phyloP scores from a whole-genome alignment of 208 protist species.

The Wallacemonas collosoma region DNA sequence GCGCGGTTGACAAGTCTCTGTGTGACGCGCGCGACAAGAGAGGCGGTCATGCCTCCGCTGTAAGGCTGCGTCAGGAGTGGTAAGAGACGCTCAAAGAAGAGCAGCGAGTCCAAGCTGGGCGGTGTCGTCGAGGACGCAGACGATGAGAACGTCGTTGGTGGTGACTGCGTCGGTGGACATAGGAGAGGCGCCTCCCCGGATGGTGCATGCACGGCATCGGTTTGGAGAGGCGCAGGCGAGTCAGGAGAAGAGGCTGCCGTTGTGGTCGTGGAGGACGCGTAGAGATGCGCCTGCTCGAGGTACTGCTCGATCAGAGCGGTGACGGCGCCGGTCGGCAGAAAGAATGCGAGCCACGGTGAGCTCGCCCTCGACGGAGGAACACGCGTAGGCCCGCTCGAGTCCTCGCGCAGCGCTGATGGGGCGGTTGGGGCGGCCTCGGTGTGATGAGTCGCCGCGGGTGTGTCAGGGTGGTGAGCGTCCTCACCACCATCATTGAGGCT shows the following conservation, averaged over 20 bases:
- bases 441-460: too few species aligned
- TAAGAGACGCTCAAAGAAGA: slow-evolving; percentile 23
- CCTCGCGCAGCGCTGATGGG: too few species aligned
- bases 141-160: too few species aligned
- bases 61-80: slow-evolving; percentile 38
- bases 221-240: background rate
- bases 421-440: too few species aligned
- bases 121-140: background rate
- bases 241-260: background rate
- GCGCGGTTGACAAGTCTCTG: slow-evolving; percentile 32
- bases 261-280: background rate
- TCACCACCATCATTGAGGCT: too few species aligned
- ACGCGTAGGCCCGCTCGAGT: too few species aligned
- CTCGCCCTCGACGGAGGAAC: background rate
- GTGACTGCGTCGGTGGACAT: too few species aligned
- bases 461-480: too few species aligned
- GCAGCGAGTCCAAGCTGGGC: slow-evolving; percentile 16
- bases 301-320: slow-evolving; percentile 22
- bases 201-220: background rate
- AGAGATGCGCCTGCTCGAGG: slow-evolving; percentile 6
- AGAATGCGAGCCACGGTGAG: slow-evolving; percentile 27
- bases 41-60: slow-evolving; percentile 14
- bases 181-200: too few species aligned
- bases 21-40: slow-evolving; percentile 20
- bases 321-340: slow-evolving; percentile 23